Percentiles rank a stretch among this genome's conserved stretches.
These are phyloP conservation scores for Backusella morwellensis DNA, from an alignment of 192 early-diverging fungal species.

Conservation along the genomic window DNA sequence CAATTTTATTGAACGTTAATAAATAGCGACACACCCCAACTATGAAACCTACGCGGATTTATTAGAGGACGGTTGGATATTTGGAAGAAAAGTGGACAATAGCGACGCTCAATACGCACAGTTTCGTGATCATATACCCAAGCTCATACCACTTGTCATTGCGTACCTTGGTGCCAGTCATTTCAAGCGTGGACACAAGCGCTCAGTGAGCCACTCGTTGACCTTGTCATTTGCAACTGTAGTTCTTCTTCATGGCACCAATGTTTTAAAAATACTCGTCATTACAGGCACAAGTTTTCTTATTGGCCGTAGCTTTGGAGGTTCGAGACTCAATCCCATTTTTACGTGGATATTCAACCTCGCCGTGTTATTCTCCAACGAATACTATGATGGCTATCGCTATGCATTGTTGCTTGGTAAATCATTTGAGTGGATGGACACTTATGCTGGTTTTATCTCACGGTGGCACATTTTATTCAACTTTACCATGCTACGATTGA, in stretches of 20 bases:
- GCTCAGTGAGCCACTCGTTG: constrained; percentile 47
- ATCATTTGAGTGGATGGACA: constrained; percentile 47
- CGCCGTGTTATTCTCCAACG: constrained; percentile 76
- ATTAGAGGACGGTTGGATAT: constrained; percentile 69
- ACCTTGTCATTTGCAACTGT: constrained; percentile 55
- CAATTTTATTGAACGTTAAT: constrained; percentile 17
- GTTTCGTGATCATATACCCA: constrained; percentile 64
- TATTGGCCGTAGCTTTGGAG: constrained; percentile 53
- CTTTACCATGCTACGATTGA: constrained; percentile 81
- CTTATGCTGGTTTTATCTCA: constrained; percentile 61
- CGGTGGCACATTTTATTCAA: constrained; percentile 93
- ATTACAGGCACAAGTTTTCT: constrained; percentile 67
- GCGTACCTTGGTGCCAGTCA: constrained; percentile 50
- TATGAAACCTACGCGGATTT: constrained; percentile 40
- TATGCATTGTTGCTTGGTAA: constrained; percentile 40
- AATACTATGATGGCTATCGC: constrained; percentile 69
- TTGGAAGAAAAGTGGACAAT: constrained; percentile 71
- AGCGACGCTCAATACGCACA: constrained; percentile 68
- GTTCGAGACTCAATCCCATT: constrained; percentile 53
- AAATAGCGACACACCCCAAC: constrained; percentile 38
- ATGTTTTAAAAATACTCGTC: constrained; percentile 71
- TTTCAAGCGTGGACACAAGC: constrained; percentile 37
- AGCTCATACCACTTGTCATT: constrained; percentile 45
- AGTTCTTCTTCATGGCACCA: constrained; percentile 66
- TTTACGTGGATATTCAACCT: constrained; percentile 85